phyloP scores from a whole-genome alignment of 1,284 basidiomycete genomes.

The Ganoderma resinaceum region DNA sequence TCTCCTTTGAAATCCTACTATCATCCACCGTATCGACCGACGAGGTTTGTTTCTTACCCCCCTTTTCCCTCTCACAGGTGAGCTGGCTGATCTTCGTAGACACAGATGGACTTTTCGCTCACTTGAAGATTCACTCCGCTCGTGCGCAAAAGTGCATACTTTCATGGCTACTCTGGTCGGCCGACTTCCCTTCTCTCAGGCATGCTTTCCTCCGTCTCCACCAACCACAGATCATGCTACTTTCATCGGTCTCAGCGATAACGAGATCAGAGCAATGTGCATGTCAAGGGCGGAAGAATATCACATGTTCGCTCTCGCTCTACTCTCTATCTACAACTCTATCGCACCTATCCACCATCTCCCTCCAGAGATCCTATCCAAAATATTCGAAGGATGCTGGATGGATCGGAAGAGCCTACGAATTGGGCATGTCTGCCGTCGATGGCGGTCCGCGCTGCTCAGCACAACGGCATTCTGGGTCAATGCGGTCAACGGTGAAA shows the following conservation, averaged over 20 bases:
- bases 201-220: no score
- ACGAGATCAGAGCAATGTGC: neutral
- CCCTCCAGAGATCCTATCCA: neutral
- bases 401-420: neutral
- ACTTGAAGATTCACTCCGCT: no score
- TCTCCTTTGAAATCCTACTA: no score
- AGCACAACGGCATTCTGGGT: neutral
- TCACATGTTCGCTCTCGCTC: neutral
- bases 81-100: no score
- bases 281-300: neutral
- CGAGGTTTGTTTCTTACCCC: no score
- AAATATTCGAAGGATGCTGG: neutral
- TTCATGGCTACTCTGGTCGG: no score
- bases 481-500: neutral
- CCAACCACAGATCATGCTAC: no score
- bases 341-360: constrained; percentile 6
- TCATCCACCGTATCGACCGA: no score
- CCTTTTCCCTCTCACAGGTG: no score
- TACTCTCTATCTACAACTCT: constrained; percentile 7
- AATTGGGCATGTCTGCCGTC: constrained; percentile 1
- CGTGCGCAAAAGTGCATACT: no score
- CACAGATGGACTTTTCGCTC: no score
- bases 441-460: neutral
- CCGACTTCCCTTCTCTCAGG: no score
- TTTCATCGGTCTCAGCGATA: neutral